Evolutionary conservation across 345 rosid genomes (phyloP).

Genomic region (Euphorbia peplus): DNA sequence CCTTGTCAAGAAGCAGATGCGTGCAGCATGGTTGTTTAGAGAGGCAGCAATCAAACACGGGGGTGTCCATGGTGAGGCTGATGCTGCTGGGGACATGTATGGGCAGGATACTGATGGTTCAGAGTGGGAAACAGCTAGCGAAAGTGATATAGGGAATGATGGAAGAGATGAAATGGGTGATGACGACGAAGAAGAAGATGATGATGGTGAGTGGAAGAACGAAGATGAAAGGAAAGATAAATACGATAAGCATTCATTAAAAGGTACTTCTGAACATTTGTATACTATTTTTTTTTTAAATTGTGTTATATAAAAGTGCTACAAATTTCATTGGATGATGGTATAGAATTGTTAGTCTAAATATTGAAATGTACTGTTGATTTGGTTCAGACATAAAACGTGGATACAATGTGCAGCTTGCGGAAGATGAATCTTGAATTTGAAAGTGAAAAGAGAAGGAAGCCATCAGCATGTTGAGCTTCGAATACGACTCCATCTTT

Average conservation of each 20-base stretch:
- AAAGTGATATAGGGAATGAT: conserved; percentile 88
- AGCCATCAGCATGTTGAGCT: neutral
- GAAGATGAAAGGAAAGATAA: conserved; percentile 48
- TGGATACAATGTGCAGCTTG: conserved; percentile 51
- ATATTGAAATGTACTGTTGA: conserved; percentile 13
- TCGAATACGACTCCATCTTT: conserved; percentile 8
- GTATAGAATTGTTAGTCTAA: neutral
- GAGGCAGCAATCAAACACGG: conserved; percentile 94
- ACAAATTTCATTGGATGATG: too few relatives aligned
- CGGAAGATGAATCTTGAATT: conserved; percentile 50
- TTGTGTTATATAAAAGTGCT: neutral
- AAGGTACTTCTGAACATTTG: conserved; percentile 19
- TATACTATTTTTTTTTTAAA: neutral
- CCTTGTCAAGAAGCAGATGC: conserved; percentile 95
- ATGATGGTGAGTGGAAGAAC: conserved; percentile 59
- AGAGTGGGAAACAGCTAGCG: conserved; percentile 98
- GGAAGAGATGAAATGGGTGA: conserved; percentile 72
- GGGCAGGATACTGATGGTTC: conserved; percentile 85
- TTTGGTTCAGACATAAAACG: conserved; percentile 55
- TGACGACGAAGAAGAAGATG: conserved; percentile 43
- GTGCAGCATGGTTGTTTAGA: conserved; percentile 96
- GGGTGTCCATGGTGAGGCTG: conserved; percentile 71
- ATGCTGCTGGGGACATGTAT: conserved; percentile 50
- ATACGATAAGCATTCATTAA: conserved; percentile 23
- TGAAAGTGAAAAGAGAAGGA: neutral